Evolutionary conservation across 1,139 yeast genomes (phyloP), one percentile per base, ranked within the genome.

Genomic region (Groenewaldozyma auringiensis): DNA sequence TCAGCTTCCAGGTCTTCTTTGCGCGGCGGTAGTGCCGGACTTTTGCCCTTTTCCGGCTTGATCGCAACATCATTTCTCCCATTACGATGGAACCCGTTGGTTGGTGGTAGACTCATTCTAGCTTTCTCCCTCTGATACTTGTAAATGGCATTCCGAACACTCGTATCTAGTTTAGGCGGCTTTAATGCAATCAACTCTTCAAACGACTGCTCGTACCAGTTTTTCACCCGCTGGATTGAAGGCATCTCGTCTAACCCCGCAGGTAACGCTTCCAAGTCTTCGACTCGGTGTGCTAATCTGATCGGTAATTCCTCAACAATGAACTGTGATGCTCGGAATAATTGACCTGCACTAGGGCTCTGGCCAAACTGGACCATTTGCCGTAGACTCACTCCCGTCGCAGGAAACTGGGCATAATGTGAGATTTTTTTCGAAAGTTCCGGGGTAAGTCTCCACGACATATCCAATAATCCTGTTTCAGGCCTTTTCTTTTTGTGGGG

Each of bases 341-440:
- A 70, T 6, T 86, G 79, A 2, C 94, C 95, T 14, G 84, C 86
- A 25, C 78, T 74, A 2, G 95, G 92, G 42, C 74, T 70, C 9
- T 81, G 79, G 2, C 96, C 95, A 66, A 86, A 85, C 62, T 84
- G 92, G n/a, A 87, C 95, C 95, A 87, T 86, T 62, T 85, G 95
- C 48, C 88, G 72, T 50, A 87, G 68, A 2, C 89, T 81, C 3
- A 87, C 86, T 1, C 94, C 88, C 1, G 95, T 85, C 50, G 92
- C 94, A 21, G 87, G 84, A 55, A 79, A 75, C 47, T 75, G 72
- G 3, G 95, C 92, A 69, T 81, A 83, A 51, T 69, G 71, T 46
- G 65, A 52, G 49, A 70, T 66, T 51, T 65, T 62, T 35, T 61
- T 59, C 33, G 63, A 61, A 39, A 69, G 60, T 47, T 58, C 62